Base-by-base conservation (phyloP, 148 eudicot species). In the Linanthus parryae region DNA sequence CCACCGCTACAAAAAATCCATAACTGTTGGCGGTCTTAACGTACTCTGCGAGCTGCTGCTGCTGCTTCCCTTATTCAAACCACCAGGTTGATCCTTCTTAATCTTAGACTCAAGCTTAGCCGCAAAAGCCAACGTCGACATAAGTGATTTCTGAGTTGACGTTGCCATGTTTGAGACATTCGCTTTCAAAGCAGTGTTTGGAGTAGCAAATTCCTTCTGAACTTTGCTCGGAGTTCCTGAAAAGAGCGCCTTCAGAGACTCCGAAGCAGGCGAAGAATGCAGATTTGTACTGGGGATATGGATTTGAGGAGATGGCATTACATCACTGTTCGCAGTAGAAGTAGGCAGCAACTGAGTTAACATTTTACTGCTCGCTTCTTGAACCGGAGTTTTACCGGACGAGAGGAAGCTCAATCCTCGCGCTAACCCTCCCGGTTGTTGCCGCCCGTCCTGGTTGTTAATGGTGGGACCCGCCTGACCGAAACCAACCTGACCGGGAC, bases 121-220 rank as follows among this genome's bases (percentile, higher is more conserved):
- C 8, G 94, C 96, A 54, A 84, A 76, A 51, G 89, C 78, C 21
- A 84, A 67, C 11, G 86, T 72, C 12, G 94, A 84, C 31, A 42
- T 64, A 36, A 81, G 82, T n/a, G 83, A 81, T 60, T 53, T 84
- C 26, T 74, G 74, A 53, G 75, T 61, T 13, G 73, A 48, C 67
- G 57, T 57, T 15, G 72, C 41, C 20, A 57, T 56, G 49, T 59
- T 66, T 22, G 63, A 54, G 17, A 70, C 36, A 33, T 46, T 14
- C 12, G 59, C 44, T 22, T 50, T 54, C 64, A 51, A 57, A 22
- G 62, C 53, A 37, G 70, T 52, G 57, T 45, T 59, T 15, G 56
- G 28, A 16, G 61, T 21, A 11, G 30, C 50, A 18, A 62, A 14
- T 33, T 69, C 43, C 29, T 56, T 54, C 58, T 36, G 61, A 20